Base-by-base conservation (phyloP, 257 asterid species). In the Solanum commersonii region DNA sequence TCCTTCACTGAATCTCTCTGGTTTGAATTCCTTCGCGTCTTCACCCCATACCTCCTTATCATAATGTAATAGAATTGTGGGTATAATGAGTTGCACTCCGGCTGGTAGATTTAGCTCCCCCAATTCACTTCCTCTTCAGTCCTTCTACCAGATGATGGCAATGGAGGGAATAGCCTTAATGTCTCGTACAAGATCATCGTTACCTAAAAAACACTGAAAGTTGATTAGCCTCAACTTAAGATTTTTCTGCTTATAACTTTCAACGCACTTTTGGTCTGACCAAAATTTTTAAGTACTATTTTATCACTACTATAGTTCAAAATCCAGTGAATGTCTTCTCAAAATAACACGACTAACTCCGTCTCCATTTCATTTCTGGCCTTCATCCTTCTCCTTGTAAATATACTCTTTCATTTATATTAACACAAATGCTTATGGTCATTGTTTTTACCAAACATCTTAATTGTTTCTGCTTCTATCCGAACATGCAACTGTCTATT, bases 11-110 rank as follows among this genome's bases (percentile, higher is more conserved):
- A 91, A 91, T 78, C 93, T 88, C 70, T 91, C 89, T 22, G 92
- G 92, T 12, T 76, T 68, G 86, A 91, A 91, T n/a, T 88, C 88
- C 11, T 87, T 88, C 10, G 89, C 92, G 81, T 91, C 90, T 8
- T 89, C 91, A 6, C 92, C 93, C 93, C 93, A 91, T 86, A 84
- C 52, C 25, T 87, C 72, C 9, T 56, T 3, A 27, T 91, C 91
- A 20, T 89, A 88, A 40, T 91, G 91, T 78, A 91, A 8, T 25
- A 91, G 5, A 76, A 89, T 84, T 6, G 77, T 6, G 14, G 93
- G 92, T 29, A 76, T 23, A 89, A 44, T 20, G 29, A 49, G 25
- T 84, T 65, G 4, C 37, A 77, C 56, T 25, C 85, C 91, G 0
- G 79, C 84, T 2, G 92, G 93, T 34, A 91, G 49, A 20, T n/a